phyloP scores from a whole-genome alignment of 2,329 filamentous ascomycete species.

The Exserohilum turcica region DNA sequence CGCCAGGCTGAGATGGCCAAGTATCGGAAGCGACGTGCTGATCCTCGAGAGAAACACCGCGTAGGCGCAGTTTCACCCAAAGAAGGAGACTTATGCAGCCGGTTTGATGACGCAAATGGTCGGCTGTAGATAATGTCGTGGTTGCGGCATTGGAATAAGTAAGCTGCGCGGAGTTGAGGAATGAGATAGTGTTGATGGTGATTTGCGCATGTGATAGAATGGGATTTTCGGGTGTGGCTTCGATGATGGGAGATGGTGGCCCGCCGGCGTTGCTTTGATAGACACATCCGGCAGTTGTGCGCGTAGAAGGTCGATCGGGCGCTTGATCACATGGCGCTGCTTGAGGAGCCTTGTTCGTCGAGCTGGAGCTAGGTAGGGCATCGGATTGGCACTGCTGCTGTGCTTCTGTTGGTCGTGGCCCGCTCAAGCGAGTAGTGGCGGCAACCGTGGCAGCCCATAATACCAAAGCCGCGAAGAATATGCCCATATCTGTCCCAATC shows the following conservation, averaged over 20 bases:
- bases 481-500: constrained; percentile 41
- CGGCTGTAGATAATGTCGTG: constrained; percentile 21
- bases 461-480: constrained; percentile 44
- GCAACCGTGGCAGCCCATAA: constrained; percentile 44
- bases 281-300: background rate
- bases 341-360: constrained; percentile 9
- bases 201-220: constrained; percentile 22
- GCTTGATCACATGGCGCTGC: too few relatives aligned
- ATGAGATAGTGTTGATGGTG: constrained; percentile 31
- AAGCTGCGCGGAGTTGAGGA: constrained; percentile 29
- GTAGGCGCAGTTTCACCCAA: constrained; percentile 41
- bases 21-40: constrained; percentile 17
- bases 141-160: constrained; percentile 22
- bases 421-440: constrained; percentile 26
- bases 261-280: constrained; percentile 4
- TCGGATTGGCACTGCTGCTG: constrained; percentile 22
- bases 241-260: constrained; percentile 21
- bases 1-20: constrained; percentile 19
- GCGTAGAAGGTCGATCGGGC: background rate
- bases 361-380: constrained; percentile 6
- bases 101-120: constrained; percentile 32
- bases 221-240: constrained; percentile 13
- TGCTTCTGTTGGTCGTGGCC: constrained; percentile 10
- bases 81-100: constrained; percentile 39
- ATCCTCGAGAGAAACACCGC: constrained; percentile 24